Percentiles rank a stretch among this genome's conserved stretches.
Conservation (phyloP, 441 rosid species). For the Hypseocharis bilobata region DNA sequence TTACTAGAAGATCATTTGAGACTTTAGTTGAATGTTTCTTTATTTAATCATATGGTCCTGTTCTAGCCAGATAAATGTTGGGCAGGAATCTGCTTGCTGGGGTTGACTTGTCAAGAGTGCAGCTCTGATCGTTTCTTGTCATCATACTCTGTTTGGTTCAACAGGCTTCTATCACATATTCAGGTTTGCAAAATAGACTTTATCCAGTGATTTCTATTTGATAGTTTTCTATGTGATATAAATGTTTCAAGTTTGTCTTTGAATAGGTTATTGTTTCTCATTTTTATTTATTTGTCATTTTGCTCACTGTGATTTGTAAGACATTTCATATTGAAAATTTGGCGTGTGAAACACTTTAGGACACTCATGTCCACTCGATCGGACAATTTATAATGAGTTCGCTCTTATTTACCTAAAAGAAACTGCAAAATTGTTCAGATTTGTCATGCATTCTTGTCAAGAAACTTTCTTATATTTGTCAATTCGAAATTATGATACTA, state of each 20-base stretch:
- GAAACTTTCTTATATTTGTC: background rate
- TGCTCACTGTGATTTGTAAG: background rate
- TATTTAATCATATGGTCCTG: conserved; percentile 18
- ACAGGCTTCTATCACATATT: conserved; percentile 40
- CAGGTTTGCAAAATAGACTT: conserved; percentile 35
- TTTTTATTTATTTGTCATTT: background rate
- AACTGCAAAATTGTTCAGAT: background rate
- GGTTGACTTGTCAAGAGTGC: conserved; percentile 70
- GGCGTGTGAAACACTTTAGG: background rate
- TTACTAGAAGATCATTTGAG: background rate
- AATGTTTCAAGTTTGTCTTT: background rate
- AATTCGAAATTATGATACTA: too few relatives aligned
- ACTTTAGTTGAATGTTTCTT: conserved; percentile 7
- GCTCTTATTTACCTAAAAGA: background rate
- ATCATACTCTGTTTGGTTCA: conserved; percentile 55
- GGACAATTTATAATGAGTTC: background rate
- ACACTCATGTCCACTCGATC: background rate
- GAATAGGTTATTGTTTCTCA: background rate
- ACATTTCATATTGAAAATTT: background rate
- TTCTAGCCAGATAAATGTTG: conserved; percentile 76
- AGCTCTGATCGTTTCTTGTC: conserved; percentile 50
- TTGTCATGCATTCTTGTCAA: background rate
- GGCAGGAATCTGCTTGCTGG: conserved; percentile 71
- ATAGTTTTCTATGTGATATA: background rate
- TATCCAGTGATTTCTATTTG: background rate